phyloP scores from a whole-genome alignment of 805 yeast genomes.

The Wickerhamiella bombiphila region DNA sequence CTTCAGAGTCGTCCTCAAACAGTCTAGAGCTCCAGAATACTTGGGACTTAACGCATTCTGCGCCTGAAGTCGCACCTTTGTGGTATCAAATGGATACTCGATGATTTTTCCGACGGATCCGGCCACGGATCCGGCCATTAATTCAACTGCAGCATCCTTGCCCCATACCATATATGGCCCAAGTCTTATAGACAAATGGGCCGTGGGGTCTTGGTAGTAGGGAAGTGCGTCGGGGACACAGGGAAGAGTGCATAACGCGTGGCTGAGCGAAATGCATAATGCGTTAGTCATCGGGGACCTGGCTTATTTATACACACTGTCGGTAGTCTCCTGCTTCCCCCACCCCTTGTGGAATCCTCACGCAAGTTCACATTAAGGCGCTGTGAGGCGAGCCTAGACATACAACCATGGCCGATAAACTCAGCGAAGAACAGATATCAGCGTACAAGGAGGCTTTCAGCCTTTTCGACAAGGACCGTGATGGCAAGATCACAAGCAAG shows the following conservation, averaged over 20 bases:
- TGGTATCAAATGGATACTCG: slow-evolving; percentile 87
- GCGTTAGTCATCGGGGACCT: too few relatives aligned
- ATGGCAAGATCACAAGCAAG: slow-evolving; percentile 85
- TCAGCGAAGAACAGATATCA: slow-evolving; percentile 90
- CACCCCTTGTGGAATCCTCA: too few relatives aligned
- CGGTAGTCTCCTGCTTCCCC: too few relatives aligned
- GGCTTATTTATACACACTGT: too few relatives aligned
- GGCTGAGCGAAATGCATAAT: too few relatives aligned
- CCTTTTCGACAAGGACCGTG: slow-evolving; percentile 89
- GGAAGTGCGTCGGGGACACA: too few relatives aligned
- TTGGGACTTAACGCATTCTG: slow-evolving; percentile 35
- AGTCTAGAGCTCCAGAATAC: slow-evolving; percentile 47
- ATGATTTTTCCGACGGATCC: slow-evolving; percentile 75
- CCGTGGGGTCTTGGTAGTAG: too few relatives aligned
- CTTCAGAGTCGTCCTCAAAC: slow-evolving; percentile 44
- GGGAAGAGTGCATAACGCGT: too few relatives aligned
- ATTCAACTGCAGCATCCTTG: slow-evolving; percentile 11
- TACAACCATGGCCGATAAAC: slow-evolving; percentile 68
- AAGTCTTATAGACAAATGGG: too few relatives aligned
- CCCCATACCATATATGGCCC: too few relatives aligned
- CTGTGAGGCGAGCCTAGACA: too few relatives aligned
- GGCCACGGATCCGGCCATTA: slow-evolving; percentile 31
- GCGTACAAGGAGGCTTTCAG: slow-evolving; percentile 98
- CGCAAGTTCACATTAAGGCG: too few relatives aligned
- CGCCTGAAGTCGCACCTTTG: slow-evolving; percentile 73